These are phyloP conservation scores for Amanita jacksonii DNA, from an alignment of 768 basidiomycete genomes.

Conservation along the genomic window DNA sequence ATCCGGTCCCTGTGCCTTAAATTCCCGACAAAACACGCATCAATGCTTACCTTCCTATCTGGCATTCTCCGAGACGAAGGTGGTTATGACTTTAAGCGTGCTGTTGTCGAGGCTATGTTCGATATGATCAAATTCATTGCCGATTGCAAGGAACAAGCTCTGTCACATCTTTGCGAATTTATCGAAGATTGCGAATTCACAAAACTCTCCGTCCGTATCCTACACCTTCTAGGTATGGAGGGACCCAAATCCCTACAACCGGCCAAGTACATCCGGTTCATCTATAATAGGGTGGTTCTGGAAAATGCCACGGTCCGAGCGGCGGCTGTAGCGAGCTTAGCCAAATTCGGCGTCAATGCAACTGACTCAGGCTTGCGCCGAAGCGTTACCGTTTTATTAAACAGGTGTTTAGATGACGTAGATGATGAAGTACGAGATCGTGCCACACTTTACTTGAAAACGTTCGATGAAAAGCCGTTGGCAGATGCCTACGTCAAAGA, in stretches of 20 bases:
- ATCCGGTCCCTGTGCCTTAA: conserved; percentile 98
- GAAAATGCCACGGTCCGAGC: conserved; percentile 98
- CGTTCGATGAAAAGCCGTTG: conserved; percentile 69
- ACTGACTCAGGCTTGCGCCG: conserved; percentile 68
- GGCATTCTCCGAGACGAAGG: conserved; percentile 97
- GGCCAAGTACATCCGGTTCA: conserved; percentile 97
- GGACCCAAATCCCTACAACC: conserved; percentile 96
- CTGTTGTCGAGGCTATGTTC: conserved; percentile 98
- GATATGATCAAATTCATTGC: conserved; percentile 99
- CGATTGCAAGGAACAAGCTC: conserved; percentile 94
- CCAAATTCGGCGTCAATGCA: conserved; percentile 93
- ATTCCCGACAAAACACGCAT: conserved; percentile 93
- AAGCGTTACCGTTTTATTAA: conserved; percentile 82
- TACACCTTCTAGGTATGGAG: conserved; percentile 91
- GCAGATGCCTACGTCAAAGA: conserved; percentile 88
- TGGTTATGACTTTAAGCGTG: conserved; percentile 98
- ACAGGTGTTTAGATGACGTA: conserved; percentile 91
- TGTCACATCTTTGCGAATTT: conserved; percentile 98
- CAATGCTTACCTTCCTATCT: conserved; percentile 96
- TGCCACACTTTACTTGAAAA: conserved; percentile 87
- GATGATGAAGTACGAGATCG: conserved; percentile 99
- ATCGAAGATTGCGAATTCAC: conserved; percentile 99
- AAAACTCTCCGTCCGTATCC: conserved; percentile 93
- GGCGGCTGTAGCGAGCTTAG: conserved; percentile 89
- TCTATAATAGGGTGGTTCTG: conserved; percentile 97